A percentile compares a stretch with the other conserved stretches of the same genome.
phyloP scores from a whole-genome alignment of 2,329 filamentous ascomycete species.

The Raffaelea albimanens region DNA sequence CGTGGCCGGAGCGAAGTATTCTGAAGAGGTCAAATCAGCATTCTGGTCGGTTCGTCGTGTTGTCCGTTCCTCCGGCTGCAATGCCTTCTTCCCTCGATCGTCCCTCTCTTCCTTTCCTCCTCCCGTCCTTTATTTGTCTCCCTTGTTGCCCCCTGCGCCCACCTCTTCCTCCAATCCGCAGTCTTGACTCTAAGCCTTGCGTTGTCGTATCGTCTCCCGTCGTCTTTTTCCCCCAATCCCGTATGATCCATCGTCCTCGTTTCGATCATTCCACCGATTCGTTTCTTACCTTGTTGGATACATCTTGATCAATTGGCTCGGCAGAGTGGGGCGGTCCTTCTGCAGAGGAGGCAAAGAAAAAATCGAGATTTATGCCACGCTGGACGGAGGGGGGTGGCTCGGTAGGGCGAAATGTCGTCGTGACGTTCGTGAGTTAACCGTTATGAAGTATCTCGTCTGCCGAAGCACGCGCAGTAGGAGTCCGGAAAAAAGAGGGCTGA shows the following conservation, averaged over 20 bases:
- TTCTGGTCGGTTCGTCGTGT: background rate
- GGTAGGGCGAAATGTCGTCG: background rate
- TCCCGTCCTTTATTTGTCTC: no score
- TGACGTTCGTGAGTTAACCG: slow-evolving; percentile 4
- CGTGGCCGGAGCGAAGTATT: slow-evolving; percentile 42
- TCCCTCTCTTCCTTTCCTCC: background rate
- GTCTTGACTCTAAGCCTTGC: no score
- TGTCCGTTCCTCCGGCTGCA: slow-evolving; percentile 1
- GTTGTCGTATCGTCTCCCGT: background rate
- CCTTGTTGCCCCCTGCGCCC: no score
- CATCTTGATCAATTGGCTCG: slow-evolving; percentile 17
- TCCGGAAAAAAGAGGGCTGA: background rate
- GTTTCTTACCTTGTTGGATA: slow-evolving; percentile 24
- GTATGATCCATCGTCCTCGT: no score
- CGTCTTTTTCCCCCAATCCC: no score
- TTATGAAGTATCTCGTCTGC: background rate
- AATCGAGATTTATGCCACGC: background rate
- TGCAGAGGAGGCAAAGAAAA: background rate
- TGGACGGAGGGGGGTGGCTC: background rate
- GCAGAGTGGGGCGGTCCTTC: background rate
- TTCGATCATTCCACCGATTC: background rate
- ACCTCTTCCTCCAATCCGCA: no score
- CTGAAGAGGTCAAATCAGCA: slow-evolving; percentile 19
- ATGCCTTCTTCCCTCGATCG: no score
- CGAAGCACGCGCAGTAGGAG: background rate